Base-by-base conservation (phyloP, 345 rosid species). In the Linum usitatissimum region DNA sequence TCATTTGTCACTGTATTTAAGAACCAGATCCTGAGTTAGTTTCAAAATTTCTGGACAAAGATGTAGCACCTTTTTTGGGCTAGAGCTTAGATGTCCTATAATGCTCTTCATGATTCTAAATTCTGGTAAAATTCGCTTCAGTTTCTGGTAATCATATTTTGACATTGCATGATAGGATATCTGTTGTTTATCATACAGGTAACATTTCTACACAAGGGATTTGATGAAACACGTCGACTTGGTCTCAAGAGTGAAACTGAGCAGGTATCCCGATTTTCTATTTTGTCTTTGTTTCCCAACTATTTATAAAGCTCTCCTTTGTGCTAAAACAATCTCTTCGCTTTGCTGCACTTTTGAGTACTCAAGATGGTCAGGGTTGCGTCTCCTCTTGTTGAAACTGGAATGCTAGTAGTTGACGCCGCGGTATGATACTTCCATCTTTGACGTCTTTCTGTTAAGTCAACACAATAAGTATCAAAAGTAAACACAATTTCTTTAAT, bases 391-490 rank as follows among this genome's bases (percentile, higher is more conserved):
- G 88, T 78, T 68, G 98, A 89, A 80, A 92, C 93, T 54, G 98
- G 97, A 75, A 85, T 92, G 91, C 98, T 92, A 54, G 97, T 92
- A 65, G 94, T 85, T 53, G 97, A 92, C 66, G 82, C 93, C 65
- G 90, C 83, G 88, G 98, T 92, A 34, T 56, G 81, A 88, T 38
- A 48, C 9, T 9, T 9, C 28, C 36, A 6, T 30, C 61, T 45
- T 53, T 53, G 48, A 3, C 42, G 20, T 62, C 62, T 14, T 66
- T 0, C 17, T 15, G 51, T 9, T 42, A n/a, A 42, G 36, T 34
- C 6, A 45, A 15, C 17, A 0, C 17, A 15, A 45, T 10, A 15
- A 53, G 30, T 30, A 28, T 12, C 34, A 6, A 38, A 53, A 63
- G 39, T 64, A 13, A 39, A 23, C 28, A 23, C 28, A 54, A 31